Evolutionary conservation across 1,139 yeast species (phyloP), one percentile per base, ranked within the genome.

Genomic region (Pichia sp.): DNA sequence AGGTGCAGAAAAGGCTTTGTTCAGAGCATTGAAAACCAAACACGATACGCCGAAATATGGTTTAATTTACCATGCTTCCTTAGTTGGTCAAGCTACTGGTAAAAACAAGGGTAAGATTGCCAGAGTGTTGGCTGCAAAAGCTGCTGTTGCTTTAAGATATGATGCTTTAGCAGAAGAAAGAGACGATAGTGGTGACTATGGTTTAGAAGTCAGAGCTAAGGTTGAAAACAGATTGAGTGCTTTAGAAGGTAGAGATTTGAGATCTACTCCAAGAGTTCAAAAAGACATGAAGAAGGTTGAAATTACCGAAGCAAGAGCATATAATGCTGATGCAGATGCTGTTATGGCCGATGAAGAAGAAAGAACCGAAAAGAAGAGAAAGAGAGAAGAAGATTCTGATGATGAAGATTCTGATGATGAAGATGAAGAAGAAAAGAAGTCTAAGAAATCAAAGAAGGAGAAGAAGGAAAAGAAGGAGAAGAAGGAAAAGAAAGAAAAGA

Each of bases 11-110:
- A 94, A 94, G 78, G 98, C 98, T 42, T 76, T 94, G 55, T 94
- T 94, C 77, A 83, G 97, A 73, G 98, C 98, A 52, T 79, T 92
- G 64, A 92, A 92, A 75, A 94, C 99, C 51, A 92, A 92, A 72
- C 95, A 90, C 64, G 95, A 92, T 67, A 94, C 99, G 55, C 99
- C 99, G 64, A 92, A 94, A 71, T 92, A 92, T 65, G 98, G 99
- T 71, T 77, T 92, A 62, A 77, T 92, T 56, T 92, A 92, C 75
- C 98, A 94, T 65, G 95, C 98, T 43, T 88, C 97, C 38, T 77
- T 92, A 60, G 94, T 94, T 60, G 98, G 98, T 58, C 95, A 86
- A 71, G 98, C 99, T 49, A 77, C 95, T 46, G 95, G 95, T 63
- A 87, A 86, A 71, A 92, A 94, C 74, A 94, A 92, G 78, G 99